phyloP scores from a whole-genome alignment of 192 early-diverging fungal genomes.

The Umbelopsis sp. region DNA sequence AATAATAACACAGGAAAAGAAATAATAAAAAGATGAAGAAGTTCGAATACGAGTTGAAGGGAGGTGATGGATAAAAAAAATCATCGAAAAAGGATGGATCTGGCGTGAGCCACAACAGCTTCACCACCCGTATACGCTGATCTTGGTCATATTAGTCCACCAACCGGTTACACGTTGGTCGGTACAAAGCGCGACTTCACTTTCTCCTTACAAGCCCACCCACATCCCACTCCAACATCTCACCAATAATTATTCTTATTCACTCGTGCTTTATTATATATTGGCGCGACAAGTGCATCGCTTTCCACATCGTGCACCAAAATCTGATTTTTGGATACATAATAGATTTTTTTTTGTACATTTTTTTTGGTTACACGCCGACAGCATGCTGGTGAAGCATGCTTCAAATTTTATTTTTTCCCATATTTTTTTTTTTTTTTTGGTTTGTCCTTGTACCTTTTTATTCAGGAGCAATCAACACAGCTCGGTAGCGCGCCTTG shows the following conservation, averaged over 20 bases:
- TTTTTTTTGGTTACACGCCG: slow-evolving; percentile 8
- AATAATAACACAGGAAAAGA: too few relatives aligned
- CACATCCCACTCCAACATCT: background rate
- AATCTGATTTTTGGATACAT: background rate
- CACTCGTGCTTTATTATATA: too few relatives aligned
- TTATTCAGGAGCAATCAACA: slow-evolving; percentile 49
- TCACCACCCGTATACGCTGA: slow-evolving; percentile 12
- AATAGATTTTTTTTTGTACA: background rate
- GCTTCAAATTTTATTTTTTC: background rate
- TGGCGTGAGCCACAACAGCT: slow-evolving; percentile 9
- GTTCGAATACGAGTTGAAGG: background rate
- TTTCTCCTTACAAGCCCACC: background rate
- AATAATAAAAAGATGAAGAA: too few relatives aligned
- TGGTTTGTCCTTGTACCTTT: background rate
- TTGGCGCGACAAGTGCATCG: too few relatives aligned
- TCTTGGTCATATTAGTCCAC: slow-evolving; percentile 5
- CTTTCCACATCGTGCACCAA: too few relatives aligned
- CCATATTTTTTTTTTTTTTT: too few relatives aligned
- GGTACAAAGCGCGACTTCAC: background rate
- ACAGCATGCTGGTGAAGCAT: background rate
- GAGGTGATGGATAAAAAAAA: background rate
- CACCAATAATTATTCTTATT: background rate
- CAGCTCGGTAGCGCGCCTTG: slow-evolving; percentile 69
- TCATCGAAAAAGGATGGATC: background rate
- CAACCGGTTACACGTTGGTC: background rate